A percentile compares a stretch with the other conserved stretches of the same genome.
Conservation (phyloP, 1,284 basidiomycete genomes). For the Puccinia sorghi region DNA sequence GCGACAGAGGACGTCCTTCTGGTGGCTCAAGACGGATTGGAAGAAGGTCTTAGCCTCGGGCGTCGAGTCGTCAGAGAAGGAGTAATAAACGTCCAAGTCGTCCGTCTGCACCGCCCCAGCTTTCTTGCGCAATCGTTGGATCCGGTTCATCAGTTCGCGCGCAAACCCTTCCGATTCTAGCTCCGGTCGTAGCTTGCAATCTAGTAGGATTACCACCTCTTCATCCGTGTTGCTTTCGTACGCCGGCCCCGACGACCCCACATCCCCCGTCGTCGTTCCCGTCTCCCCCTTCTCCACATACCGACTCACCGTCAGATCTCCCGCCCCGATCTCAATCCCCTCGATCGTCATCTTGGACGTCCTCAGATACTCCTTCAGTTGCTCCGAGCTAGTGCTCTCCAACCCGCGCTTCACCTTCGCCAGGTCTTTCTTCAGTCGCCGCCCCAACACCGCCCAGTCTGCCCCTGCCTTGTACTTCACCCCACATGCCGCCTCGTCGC, state of each 20-base stretch:
- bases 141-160: constrained; percentile 86
- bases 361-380: constrained; percentile 75
- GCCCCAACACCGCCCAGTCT: constrained; percentile 92
- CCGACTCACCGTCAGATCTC: constrained; percentile 86
- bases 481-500: constrained; percentile 80
- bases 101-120: constrained; percentile 92
- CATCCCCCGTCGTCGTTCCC: constrained; percentile 59
- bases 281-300: constrained; percentile 76
- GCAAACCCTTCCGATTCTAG: constrained; percentile 84
- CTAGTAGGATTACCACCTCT: constrained; percentile 89
- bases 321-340: constrained; percentile 83
- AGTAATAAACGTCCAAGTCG: constrained; percentile 86
- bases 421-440: constrained; percentile 91
- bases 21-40: constrained; percentile 69
- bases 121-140: constrained; percentile 94
- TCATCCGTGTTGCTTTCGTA: constrained; percentile 88
- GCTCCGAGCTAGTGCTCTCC: constrained; percentile 76
- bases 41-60: constrained; percentile 63
- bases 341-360: constrained; percentile 80
- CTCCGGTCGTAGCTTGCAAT: constrained; percentile 81
- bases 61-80: constrained; percentile 71
- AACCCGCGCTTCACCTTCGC: constrained; percentile 85
- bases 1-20: constrained; percentile 73
- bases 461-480: constrained; percentile 89
- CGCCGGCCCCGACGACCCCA: constrained; percentile 60